Evolutionary conservation across 2,329 filamentous ascomycete genomes (phyloP), one percentile per base, ranked within the genome.

Genomic region (Boeremia exigua): DNA sequence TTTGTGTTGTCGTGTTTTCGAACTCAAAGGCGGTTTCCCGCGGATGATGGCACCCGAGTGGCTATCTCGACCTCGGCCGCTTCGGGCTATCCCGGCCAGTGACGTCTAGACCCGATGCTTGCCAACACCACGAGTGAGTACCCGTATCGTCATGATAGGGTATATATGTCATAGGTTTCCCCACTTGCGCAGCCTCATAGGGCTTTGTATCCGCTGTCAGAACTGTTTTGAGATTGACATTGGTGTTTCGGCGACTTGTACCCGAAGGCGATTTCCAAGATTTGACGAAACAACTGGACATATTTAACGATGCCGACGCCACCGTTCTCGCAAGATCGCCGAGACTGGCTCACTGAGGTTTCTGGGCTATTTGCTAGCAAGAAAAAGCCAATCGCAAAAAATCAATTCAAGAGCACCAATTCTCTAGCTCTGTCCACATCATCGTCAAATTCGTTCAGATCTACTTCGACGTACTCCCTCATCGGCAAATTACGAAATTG

Each of bases 331-430:
- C 71, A 73, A 58, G 56, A 71, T 45, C 67, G 71, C 58, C 68
- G 70, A 61, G 71, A 72, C 56, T 75, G 71, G 72, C 59, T 73
- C 23, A 68, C 61, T 42, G 72, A 73, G 48, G 67, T 75, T 48
- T 63, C 61, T 48, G 62, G 63, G 49, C 48, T 73, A 19, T 67
- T 71, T 38, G 53, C 53, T 32, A 50, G 43, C 48, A 58, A 54
- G 58, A 65, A 66, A 37, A 62, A 65, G 48, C 59, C 52, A 42
- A 64, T 62, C 29, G 40, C 32, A 42, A 59, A 33, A 25, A 56
- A 42, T 17, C 42, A 47, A 54, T 42, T 36, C 11, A 59, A 56
- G 30, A 63, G 51, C n/a, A 56, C 48, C 19, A 60, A 60, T 37
- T 48, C 50, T 33, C n/a, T 45, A 27, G 14, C 52, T 44, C 45